Conservation (phyloP, 2,329 filamentous ascomycete species). For the Rutstroemia sp. region DNA sequence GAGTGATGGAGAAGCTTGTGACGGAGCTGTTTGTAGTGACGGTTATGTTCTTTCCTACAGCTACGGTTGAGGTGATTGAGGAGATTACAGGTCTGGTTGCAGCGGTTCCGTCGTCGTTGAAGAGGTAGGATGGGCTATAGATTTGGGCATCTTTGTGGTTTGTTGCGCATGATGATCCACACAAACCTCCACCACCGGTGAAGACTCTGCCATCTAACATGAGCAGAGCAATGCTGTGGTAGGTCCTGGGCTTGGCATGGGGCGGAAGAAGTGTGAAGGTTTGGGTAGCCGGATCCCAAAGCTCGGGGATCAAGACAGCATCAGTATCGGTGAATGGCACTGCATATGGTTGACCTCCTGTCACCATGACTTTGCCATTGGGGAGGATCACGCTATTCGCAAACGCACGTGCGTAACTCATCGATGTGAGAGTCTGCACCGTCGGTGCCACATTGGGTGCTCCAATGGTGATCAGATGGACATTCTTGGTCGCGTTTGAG, state of each 20-base stretch:
- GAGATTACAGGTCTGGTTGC: constrained; percentile 38
- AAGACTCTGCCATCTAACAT: constrained; percentile 44
- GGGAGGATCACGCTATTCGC: constrained; percentile 42
- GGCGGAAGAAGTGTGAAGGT: constrained; percentile 33
- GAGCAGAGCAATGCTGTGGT: constrained; percentile 43
- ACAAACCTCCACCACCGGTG: constrained; percentile 46
- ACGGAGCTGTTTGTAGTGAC: constrained; percentile 27
- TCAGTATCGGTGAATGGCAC: constrained; percentile 39
- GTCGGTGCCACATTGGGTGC: constrained; percentile 21
- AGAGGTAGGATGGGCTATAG: constrained; percentile 48
- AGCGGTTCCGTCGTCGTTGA: constrained; percentile 35
- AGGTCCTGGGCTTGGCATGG: constrained; percentile 37
- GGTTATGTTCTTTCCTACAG: constrained; percentile 29
- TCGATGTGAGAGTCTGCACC: constrained; percentile 31
- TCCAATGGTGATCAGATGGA: constrained; percentile 43
- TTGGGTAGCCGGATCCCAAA: constrained; percentile 38
- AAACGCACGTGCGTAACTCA: constrained; percentile 35
- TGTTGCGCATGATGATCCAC: constrained; percentile 34
- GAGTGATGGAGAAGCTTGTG: constrained; percentile 36
- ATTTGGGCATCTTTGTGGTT: constrained; percentile 50
- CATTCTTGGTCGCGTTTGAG: constrained; percentile 35
- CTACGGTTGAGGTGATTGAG: constrained; percentile 26
- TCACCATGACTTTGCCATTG: constrained; percentile 39
- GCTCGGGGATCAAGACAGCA: constrained; percentile 36
- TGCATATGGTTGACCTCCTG: constrained; percentile 38